phyloP scores from a whole-genome alignment of 208 protist species.

The Trypanosoma cruzi region DNA sequence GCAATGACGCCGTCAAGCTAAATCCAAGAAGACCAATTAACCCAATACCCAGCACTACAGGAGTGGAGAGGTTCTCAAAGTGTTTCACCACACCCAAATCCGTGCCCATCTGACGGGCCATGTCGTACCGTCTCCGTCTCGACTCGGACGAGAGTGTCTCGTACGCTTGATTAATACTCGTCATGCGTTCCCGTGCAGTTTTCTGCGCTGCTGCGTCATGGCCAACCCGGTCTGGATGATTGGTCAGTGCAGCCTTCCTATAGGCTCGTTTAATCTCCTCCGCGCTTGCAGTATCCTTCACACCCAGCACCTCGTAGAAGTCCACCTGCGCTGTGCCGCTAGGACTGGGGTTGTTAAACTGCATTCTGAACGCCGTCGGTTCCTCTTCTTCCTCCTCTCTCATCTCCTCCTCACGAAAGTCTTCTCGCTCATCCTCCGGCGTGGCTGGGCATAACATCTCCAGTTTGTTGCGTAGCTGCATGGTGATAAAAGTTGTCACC shows the following conservation, averaged over 20 bases:
- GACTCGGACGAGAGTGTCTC: conserved; percentile 61
- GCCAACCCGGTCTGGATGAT: conserved; percentile 73
- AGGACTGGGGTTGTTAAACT: not conserved
- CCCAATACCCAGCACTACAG: conserved; percentile 27
- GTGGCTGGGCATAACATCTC: conserved; percentile 51
- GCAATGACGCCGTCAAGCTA: conserved; percentile 15
- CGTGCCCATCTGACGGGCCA: conserved; percentile 29
- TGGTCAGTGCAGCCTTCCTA: conserved; percentile 47
- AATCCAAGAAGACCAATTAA: conserved; percentile 29
- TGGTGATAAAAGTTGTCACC: not conserved
- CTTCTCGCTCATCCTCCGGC: conserved; percentile 50
- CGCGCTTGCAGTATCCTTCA: conserved; percentile 42
- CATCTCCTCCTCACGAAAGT: conserved; percentile 42
- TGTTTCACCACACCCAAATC: conserved; percentile 34
- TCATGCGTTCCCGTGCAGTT: conserved; percentile 63
- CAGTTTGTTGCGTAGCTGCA: conserved; percentile 24
- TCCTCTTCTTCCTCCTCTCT: conserved; percentile 41
- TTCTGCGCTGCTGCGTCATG: conserved; percentile 39
- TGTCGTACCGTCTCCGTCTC: conserved; percentile 71
- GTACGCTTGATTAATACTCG: conserved; percentile 81
- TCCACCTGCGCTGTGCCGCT: conserved; percentile 2
- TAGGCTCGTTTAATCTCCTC: conserved; percentile 80
- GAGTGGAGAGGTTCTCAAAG: conserved; percentile 39
- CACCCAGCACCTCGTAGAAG: conserved; percentile 67
- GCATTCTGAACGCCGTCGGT: not conserved